These are phyloP conservation scores for Cutaneotrichosporon arboriforme DNA, from an alignment of 1,284 basidiomycete species.

Conservation along the genomic window DNA sequence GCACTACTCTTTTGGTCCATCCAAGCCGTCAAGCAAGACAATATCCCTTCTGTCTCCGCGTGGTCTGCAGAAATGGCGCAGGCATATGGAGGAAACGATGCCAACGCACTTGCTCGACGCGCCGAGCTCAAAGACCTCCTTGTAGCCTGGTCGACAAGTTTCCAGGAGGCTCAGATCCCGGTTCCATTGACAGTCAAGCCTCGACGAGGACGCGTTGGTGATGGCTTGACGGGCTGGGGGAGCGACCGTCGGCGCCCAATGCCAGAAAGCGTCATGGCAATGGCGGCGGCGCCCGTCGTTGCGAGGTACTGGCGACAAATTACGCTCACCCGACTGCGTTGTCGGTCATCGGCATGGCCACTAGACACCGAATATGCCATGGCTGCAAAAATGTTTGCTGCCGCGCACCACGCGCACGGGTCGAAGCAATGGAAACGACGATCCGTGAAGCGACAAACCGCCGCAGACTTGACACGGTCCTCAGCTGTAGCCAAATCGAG, in stretches of 20 bases:
- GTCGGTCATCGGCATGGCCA: slow-evolving; percentile 13
- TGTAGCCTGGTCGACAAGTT: slow-evolving; percentile 21
- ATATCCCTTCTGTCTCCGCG: slow-evolving; percentile 10
- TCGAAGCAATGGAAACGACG: background rate
- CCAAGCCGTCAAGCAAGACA: slow-evolving; percentile 7
- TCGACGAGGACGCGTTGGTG: slow-evolving; percentile 21
- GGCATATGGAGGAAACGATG: slow-evolving; percentile 7
- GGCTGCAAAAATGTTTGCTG: slow-evolving; percentile 25
- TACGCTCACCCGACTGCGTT: slow-evolving; percentile 15
- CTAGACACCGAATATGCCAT: slow-evolving; percentile 22
- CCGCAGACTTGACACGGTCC: too few relatives aligned
- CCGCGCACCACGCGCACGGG: background rate
- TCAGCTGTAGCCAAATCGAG: too few relatives aligned
- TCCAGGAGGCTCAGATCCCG: slow-evolving; percentile 14
- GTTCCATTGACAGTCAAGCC: slow-evolving; percentile 21
- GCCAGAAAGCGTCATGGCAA: slow-evolving; percentile 26
- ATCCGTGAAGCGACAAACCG: background rate
- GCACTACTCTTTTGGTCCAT: slow-evolving; percentile 22
- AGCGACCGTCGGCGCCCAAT: slow-evolving; percentile 28
- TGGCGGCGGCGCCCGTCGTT: slow-evolving; percentile 20
- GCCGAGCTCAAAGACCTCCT: slow-evolving; percentile 15
- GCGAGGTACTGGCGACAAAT: slow-evolving; percentile 26
- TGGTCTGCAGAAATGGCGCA: slow-evolving; percentile 5
- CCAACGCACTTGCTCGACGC: slow-evolving; percentile 2
- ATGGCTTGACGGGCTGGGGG: slow-evolving; percentile 17